Evolutionary conservation across 2,329 filamentous ascomycete species (phyloP), one percentile per base, ranked within the genome.

Genomic region (Penicillium brevicompactum): DNA sequence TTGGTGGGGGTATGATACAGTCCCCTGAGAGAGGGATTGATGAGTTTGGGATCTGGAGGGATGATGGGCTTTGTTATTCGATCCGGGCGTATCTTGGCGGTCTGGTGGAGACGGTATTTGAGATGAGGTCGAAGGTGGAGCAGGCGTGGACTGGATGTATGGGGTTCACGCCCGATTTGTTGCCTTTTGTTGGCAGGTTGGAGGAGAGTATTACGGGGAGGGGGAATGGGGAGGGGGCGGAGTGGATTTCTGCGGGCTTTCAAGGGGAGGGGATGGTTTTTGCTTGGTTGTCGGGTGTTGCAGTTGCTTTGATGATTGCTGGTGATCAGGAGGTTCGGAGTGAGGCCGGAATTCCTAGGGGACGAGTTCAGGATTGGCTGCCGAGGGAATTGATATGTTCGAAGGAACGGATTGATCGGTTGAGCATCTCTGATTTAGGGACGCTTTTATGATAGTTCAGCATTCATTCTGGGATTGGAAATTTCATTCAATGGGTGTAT

Each of bases 101-200:
- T 18, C 58, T 60, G 10, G 68, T 68, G 27, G 63, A 64, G 21
- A 53, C 57, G 3, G 69, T 68, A 45, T 74, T 76, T 51, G 70
- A 71, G 10, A 22, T 10, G 1, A 62, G 58, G 80, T 10, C 66
- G 68, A 4, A 77, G 5, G 65, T 82, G 11, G 70, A 77, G 22
- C 68, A 62, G 38, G 74, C 80, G 38, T 85, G 82, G 82, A 79
- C 78, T 10, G 83, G 83, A 1, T 81, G 84, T 59, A 85, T 84
- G 80, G 82, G 81, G 1, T 83, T 79, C 58, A 82, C 77, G 7
- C 72, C 77, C 3, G 83, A 86, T 64, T 77, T 78, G 0, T 71
- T 80, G 42, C 83, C 83, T 0, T 75, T 83, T 43, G 78, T 85
- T 1, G 83, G 83, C 0, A 70, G 75, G 55, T 70, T 84, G 53